Percentiles rank a stretch among this genome's conserved stretches.
phyloP scores from a whole-genome alignment of 2,329 filamentous ascomycete species.

The Ustilaginoidea virens region DNA sequence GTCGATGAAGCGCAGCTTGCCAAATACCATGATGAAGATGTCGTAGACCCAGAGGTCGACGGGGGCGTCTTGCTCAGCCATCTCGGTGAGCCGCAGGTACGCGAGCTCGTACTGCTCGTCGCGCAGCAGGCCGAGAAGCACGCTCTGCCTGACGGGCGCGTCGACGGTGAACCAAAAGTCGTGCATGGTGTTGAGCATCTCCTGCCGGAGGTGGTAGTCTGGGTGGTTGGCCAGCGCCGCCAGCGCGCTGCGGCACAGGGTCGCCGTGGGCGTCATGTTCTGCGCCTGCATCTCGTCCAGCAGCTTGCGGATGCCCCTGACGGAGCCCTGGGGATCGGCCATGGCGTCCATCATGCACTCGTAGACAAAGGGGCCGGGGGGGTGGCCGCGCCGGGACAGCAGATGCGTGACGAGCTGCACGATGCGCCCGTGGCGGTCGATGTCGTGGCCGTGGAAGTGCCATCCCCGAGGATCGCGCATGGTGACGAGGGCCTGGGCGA shows the following conservation, averaged over 20 bases:
- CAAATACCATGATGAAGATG: slow-evolving; percentile 59
- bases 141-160: slow-evolving; percentile 46
- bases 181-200: slow-evolving; percentile 60
- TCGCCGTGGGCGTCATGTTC: slow-evolving; percentile 46
- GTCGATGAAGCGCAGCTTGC: slow-evolving; percentile 57
- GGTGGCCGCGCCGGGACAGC: slow-evolving; percentile 36
- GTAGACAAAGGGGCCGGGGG: slow-evolving; percentile 47
- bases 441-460: slow-evolving; percentile 7
- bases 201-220: slow-evolving; percentile 60
- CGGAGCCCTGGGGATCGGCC: slow-evolving; percentile 50
- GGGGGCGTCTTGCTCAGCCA: slow-evolving; percentile 38
- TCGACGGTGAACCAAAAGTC: slow-evolving; percentile 42
- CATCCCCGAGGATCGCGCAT: slow-evolving; percentile 11
- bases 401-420: slow-evolving; percentile 39
- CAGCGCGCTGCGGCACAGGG: slow-evolving; percentile 57
- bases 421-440: slow-evolving; percentile 15
- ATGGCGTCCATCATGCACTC: slow-evolving; percentile 63
- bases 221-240: slow-evolving; percentile 68
- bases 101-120: slow-evolving; percentile 76
- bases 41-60: slow-evolving; percentile 64
- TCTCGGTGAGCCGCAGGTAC: slow-evolving; percentile 50
- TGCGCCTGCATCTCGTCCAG: slow-evolving; percentile 55
- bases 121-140: slow-evolving; percentile 60
- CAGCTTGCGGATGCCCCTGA: slow-evolving; percentile 43
- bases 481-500: slow-evolving; percentile 13